Evolutionary conservation across 2,329 filamentous ascomycete genomes (phyloP).

Genomic region (Pseudogymnoascus sp.): DNA sequence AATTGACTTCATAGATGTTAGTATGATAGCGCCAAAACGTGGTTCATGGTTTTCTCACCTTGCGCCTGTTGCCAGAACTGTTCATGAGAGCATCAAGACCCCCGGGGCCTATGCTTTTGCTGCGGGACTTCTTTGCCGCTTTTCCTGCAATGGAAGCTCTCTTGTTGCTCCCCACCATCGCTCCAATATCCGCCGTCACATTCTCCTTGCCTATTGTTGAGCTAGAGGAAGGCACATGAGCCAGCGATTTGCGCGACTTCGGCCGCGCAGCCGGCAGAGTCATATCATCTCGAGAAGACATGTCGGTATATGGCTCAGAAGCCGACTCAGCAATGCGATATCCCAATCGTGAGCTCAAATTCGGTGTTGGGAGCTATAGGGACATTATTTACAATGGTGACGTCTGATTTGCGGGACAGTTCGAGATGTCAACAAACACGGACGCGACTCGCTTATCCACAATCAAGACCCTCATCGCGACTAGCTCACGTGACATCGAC

Average conservation of each 20-base stretch:
- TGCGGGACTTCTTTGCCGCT: conserved; percentile 60
- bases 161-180: conserved; percentile 25
- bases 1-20: conserved; percentile 19
- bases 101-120: conserved; percentile 92
- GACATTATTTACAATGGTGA: conserved; percentile 6
- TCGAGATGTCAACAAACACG: conserved; percentile 10
- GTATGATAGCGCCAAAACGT: conserved; percentile 12
- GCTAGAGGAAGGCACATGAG: conserved; percentile 42
- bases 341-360: conserved; percentile 5
- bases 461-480: conserved; percentile 4
- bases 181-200: conserved; percentile 56
- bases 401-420: conserved; percentile 9
- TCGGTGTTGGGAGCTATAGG: conserved; percentile 4
- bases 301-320: conserved; percentile 18
- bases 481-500: background rate
- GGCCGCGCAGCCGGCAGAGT: conserved; percentile 47
- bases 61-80: conserved; percentile 66
- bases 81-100: conserved; percentile 75
- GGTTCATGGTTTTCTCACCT: conserved; percentile 46
- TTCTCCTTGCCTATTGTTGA: conserved; percentile 64
- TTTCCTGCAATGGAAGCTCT: conserved; percentile 18
- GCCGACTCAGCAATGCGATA: background rate
- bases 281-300: conserved; percentile 35
- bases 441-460: conserved; percentile 10
- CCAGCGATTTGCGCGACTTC: conserved; percentile 62